Base-by-base conservation (phyloP, 148 eudicot genomes). In the Heliamphora exappendiculata region DNA sequence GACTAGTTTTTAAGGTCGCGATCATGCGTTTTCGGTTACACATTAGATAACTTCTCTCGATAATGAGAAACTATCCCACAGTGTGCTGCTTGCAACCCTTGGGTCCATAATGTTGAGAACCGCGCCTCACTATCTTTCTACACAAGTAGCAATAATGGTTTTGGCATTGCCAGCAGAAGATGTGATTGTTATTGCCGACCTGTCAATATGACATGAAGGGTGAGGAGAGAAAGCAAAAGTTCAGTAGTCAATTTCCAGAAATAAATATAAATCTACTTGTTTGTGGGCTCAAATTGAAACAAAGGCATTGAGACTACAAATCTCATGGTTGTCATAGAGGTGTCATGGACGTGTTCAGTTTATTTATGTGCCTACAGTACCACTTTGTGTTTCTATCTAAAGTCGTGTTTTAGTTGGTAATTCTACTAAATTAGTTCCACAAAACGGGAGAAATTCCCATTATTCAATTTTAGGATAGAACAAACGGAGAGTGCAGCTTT, bases 31-130 rank as follows among this genome's bases (percentile, higher is more conserved):
- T 42, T 67, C 26, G 20, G 10, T 26, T 11, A 26, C 10, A 14
- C 54, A 19, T 10, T 39, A 31, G 33, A 7, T 29, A 33, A 62
- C 1, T 44, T 7, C 6, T 1, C 34, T 37, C 17, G 59, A 17
- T 39, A 29, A 45, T 31, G 53, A 45, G 70, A 51, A 41, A 42
- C 81, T 83, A 86, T 68, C 82, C 93, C 0, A 16, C 92, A 8
- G 94, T 84, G 85, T 95, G 97, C 73, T 95, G 99, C 83, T 90
- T 95, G 89, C 99, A 95, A 29, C 99, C 88, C 76, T 86, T 92
- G 34, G 97, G 90, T 10, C 96, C 91, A 36, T 58, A 95, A 85
- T 95, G 99, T 49, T 88, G 87, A 28, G 91, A 82, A 76, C 89
- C 75, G 5, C 96, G 92, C 50, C 82, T 82, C 53, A 95, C 97